These are phyloP conservation scores for Termitomyces sp. DNA, from an alignment of 768 basidiomycete species.

Conservation along the genomic window DNA sequence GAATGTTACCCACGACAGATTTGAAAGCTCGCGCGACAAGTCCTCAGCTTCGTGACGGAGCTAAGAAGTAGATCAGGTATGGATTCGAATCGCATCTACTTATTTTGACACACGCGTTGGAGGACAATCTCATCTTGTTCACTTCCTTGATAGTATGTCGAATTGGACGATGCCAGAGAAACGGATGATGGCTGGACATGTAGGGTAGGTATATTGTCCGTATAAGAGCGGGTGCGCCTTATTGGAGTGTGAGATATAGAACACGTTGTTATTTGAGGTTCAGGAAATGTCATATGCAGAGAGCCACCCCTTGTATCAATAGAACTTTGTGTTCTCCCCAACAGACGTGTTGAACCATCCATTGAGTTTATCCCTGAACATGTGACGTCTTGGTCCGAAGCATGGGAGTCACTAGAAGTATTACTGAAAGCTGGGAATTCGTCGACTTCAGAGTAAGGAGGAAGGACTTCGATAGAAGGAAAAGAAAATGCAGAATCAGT, in stretches of 20 bases:
- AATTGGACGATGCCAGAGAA: slow-evolving; percentile 25
- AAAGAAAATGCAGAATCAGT: slow-evolving; percentile 12
- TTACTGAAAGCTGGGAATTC: slow-evolving; percentile 19
- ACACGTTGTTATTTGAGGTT: slow-evolving; percentile 40
- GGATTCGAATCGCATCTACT: neutral
- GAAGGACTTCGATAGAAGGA: slow-evolving; percentile 22
- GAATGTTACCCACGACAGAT: slow-evolving; percentile 31
- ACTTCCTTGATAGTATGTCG: slow-evolving; percentile 32
- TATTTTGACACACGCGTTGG: slow-evolving; percentile 23
- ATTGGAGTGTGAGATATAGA: slow-evolving; percentile 31
- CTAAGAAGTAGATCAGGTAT: slow-evolving; percentile 1
- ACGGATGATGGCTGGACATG: slow-evolving; percentile 18
- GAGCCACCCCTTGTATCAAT: slow-evolving; percentile 14
- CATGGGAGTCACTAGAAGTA: slow-evolving; percentile 24
- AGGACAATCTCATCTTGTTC: slow-evolving; percentile 23
- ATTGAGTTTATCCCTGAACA: slow-evolving; percentile 29
- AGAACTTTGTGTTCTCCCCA: slow-evolving; percentile 34
- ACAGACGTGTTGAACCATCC: slow-evolving; percentile 19
- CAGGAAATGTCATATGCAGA: slow-evolving; percentile 37
- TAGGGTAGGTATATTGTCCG: slow-evolving; percentile 18
- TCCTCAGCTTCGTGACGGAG: slow-evolving; percentile 12
- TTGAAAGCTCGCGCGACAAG: slow-evolving; percentile 24
- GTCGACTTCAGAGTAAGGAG: slow-evolving; percentile 13
- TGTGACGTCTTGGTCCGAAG: slow-evolving; percentile 16
- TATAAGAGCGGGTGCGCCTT: slow-evolving; percentile 21